Conservation (phyloP, 2,329 filamentous ascomycete genomes). For the Setomelanomma holmii region DNA sequence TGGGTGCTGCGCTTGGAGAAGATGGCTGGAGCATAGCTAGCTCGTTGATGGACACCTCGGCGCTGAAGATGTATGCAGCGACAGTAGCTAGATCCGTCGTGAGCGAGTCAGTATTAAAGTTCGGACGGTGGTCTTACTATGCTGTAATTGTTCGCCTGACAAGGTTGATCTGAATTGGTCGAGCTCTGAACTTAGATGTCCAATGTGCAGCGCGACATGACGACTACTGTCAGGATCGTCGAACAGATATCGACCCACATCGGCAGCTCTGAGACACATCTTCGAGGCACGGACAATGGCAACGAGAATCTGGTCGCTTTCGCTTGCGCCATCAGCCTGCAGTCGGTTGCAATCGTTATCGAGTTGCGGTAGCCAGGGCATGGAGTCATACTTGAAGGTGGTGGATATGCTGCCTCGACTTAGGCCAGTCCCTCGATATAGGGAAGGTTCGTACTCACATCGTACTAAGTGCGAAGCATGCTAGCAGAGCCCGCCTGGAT, state of each 20-base stretch:
- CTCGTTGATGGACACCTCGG: slow-evolving; percentile 24
- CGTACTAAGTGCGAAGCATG: slow-evolving; percentile 56
- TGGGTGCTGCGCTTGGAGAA: background rate
- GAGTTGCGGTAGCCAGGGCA: slow-evolving; percentile 66
- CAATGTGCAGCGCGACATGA: slow-evolving; percentile 20
- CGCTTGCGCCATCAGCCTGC: slow-evolving; percentile 54
- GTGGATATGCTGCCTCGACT: slow-evolving; percentile 30
- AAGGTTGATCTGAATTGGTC: slow-evolving; percentile 13
- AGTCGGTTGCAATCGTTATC: slow-evolving; percentile 63
- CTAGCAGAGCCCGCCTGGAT: slow-evolving; percentile 58
- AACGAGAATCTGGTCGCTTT: slow-evolving; percentile 60
- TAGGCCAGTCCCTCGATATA: slow-evolving; percentile 2
- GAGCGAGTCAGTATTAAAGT: too few relatives aligned
- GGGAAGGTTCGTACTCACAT: slow-evolving; percentile 33
- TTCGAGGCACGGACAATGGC: slow-evolving; percentile 47
- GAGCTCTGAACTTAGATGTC: slow-evolving; percentile 16
- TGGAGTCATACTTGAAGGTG: slow-evolving; percentile 49
- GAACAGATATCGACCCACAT: slow-evolving; percentile 22
- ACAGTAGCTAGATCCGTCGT: slow-evolving; percentile 20
- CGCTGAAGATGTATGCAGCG: slow-evolving; percentile 15
- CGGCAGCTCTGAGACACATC: slow-evolving; percentile 28
- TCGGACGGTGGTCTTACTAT: slow-evolving; percentile 14
- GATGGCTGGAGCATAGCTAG: slow-evolving; percentile 12
- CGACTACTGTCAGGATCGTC: slow-evolving; percentile 9
- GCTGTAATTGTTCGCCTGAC: slow-evolving; percentile 9